Base-by-base conservation (phyloP, 306 rosid genomes). In the Vigna radiata region DNA sequence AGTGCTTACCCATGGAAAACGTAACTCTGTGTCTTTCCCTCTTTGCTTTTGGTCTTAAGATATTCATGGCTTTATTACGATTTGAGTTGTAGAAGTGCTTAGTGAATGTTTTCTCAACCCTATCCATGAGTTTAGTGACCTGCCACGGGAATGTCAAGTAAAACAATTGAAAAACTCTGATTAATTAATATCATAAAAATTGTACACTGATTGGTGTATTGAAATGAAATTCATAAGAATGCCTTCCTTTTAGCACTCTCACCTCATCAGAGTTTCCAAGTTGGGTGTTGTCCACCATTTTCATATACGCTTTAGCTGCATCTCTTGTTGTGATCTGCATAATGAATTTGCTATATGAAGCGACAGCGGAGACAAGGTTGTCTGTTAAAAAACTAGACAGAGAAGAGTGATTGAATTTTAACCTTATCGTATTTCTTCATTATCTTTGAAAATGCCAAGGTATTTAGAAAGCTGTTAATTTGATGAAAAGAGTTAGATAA, bases 401-500 rank as follows among this genome's bases (percentile, higher is more conserved):
- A 44, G 14, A 67, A 67, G 71, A 18, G 54, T 66, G 13, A 67
- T 44, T 44, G 72, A 23, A 44, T 44, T 67, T 44, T 1, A 17
- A 88, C 96, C 93, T 91, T 91, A 36, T 89, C 91, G 79, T 91
- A 91, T 84, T 91, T 91, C 90, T 91, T 91, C 80, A 91, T 89
- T 74, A 89, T 89, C 90, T 91, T 91, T 2, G 93, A 89, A 83
- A 91, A 84, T 33, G 97, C 97, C 87, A 89, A 53, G 11, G 79
- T 76, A 68, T 91, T 91, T 72, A 91, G 80, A 80, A 88, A 91
- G 79, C 94, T 91, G 88, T 71, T 56, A 44, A n/a, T 18, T 66
- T 44, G 21, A 23, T 44, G 55, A 44, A 67, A 44, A 43, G 2
- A 11, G 7, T 66, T 66, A 41, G 71, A 43, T 43, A 18, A 64